Evolutionary conservation across 768 basidiomycete genomes (phyloP).

Genomic region (Phaffia tasmanica): DNA sequence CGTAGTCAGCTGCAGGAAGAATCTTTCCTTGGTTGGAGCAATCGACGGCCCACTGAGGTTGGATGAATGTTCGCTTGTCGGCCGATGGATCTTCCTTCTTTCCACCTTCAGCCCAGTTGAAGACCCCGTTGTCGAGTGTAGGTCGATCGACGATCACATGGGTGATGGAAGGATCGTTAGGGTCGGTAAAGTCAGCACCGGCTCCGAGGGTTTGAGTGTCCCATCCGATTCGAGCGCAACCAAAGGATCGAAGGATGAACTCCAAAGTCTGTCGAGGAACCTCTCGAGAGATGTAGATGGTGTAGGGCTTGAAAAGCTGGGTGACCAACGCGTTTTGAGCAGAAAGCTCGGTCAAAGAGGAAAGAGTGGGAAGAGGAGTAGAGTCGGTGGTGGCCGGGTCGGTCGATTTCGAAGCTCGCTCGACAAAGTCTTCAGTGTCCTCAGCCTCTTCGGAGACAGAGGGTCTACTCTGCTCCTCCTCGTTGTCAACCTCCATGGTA

Average conservation of each 20-base stretch:
- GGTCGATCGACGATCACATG: slow-evolving; percentile 94
- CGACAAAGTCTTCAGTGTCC: slow-evolving; percentile 35
- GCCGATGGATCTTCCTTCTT: slow-evolving; percentile 48
- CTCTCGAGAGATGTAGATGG: slow-evolving; percentile 89
- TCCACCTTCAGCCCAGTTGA: slow-evolving; percentile 25
- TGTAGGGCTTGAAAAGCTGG: slow-evolving; percentile 65
- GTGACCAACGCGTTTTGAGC: slow-evolving; percentile 40
- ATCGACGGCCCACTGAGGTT: slow-evolving; percentile 97
- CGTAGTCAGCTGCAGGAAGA: slow-evolving; percentile 60
- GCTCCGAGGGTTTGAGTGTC: slow-evolving; percentile 57
- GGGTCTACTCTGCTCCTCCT: slow-evolving; percentile 31
- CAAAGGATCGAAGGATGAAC: slow-evolving; percentile 82
- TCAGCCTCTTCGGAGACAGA: slow-evolving; percentile 32
- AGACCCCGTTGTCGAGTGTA: slow-evolving; percentile 35
- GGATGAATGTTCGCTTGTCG: slow-evolving; percentile 69
- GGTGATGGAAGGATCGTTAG: slow-evolving; percentile 70
- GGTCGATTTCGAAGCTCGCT: slow-evolving; percentile 35
- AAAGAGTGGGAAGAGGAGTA: slow-evolving; percentile 48
- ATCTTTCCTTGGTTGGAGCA: slow-evolving; percentile 80
- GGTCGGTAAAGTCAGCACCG: slow-evolving; percentile 39
- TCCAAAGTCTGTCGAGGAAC: slow-evolving; percentile 84
- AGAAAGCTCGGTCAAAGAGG: slow-evolving; percentile 35
- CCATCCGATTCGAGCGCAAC: slow-evolving; percentile 78
- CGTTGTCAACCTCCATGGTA: slow-evolving; percentile 27
- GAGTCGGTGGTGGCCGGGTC: slow-evolving; percentile 38